Evolutionary conservation across 2,329 filamentous ascomycete species (phyloP), one percentile per base, ranked within the genome.

Genomic region (Penicillium brevicompactum): DNA sequence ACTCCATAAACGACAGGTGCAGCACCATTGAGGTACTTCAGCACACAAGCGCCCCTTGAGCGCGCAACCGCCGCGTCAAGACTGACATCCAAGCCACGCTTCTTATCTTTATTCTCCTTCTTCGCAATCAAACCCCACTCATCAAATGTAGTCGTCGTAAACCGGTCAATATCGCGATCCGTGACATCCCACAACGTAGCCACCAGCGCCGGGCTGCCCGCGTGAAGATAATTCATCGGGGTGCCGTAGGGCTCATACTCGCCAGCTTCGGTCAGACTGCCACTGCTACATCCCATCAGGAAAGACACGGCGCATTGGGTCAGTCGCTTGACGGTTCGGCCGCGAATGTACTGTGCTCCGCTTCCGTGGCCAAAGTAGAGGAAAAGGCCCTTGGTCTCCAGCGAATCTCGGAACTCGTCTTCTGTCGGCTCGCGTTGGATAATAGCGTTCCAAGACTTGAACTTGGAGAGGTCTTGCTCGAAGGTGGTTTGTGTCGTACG

Each of bases 181-280:
- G 94, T 99, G 47, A 99, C 94, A 73, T 99, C 94, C 94, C 94
- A 99, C 37, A 99, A 80, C 14, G 92, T 97, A 44, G 92, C 94
- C 2, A 97, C 87, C 9, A 97, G 85, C 0, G 93, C 92, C 3
- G 91, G 92, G 64, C 84, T 86, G 1, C 91, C 93, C 0, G 92
- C 92, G 63, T 93, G 87, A 75, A 99, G 87, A 76, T 97, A 97
- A 66, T 92, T 92, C 77, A 92, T 87, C 22, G 94, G 90, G 53
- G 93, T 91, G 1, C 94, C 93, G 64, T 90, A 88, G n/a, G 89
- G 87, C 72, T 97, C 92, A 67, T 96, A 96, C 59, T 91, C 88
- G 47, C 93, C 93, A 10, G 87, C 87, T 65, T 94, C 90, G 1
- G 82, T 85, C 49, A 97, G 82, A 27, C 87, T 86, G 1, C 90